These are phyloP conservation scores for Amphirosellinia nigrospora DNA, from an alignment of 495 filamentous ascomycete species.

Conservation along the genomic window DNA sequence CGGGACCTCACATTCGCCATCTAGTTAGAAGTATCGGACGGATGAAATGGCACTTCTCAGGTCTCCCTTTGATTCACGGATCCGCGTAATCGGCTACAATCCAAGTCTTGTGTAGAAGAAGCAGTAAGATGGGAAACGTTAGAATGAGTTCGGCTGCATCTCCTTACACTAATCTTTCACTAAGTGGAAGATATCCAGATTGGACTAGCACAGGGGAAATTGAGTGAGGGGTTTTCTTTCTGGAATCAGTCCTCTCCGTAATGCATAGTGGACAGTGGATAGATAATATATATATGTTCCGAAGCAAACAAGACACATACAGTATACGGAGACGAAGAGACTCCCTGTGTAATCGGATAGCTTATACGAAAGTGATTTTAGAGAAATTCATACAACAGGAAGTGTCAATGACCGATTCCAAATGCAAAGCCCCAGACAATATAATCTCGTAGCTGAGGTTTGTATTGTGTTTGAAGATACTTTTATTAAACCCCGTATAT, in stretches of 20 bases:
- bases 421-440: not conserved
- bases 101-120: not conserved
- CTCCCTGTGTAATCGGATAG: too few relatives aligned
- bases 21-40: not conserved
- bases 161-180: slow-evolving; percentile 44
- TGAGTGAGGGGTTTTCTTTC: slow-evolving; percentile 36
- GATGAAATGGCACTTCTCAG: not conserved
- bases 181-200: slow-evolving; percentile 23
- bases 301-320: too few relatives aligned
- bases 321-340: too few relatives aligned
- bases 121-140: not conserved
- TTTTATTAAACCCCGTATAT: not conserved
- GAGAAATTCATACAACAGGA: too few relatives aligned
- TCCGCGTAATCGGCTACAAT: not conserved
- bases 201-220: slow-evolving; percentile 26
- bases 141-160: slow-evolving; percentile 41
- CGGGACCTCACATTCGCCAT: not conserved
- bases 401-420: not conserved
- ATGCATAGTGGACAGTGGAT: slow-evolving; percentile 46
- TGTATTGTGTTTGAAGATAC: not conserved
- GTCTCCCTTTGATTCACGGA: not conserved
- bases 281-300: too few relatives aligned
- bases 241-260: slow-evolving; percentile 43
- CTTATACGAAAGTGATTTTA: too few relatives aligned
- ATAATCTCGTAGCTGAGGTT: not conserved